phyloP scores from a whole-genome alignment of 768 basidiomycete species.

The Auricularia cornea region DNA sequence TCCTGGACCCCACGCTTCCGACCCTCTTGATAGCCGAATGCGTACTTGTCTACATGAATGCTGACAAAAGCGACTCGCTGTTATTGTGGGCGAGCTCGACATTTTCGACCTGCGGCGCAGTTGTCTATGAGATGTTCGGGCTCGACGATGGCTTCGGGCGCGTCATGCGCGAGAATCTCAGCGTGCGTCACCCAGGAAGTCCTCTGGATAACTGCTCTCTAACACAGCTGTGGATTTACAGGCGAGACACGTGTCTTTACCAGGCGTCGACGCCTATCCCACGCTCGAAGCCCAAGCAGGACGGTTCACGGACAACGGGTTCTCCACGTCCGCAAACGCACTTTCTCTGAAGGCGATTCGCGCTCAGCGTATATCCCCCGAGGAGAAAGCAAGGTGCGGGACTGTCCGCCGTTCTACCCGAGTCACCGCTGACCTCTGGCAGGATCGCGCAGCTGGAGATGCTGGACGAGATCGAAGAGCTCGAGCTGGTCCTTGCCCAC shows the following conservation, averaged over 20 bases:
- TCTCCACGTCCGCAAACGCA: too few relatives aligned
- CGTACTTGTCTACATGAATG: constrained; percentile 80
- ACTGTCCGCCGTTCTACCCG: too few relatives aligned
- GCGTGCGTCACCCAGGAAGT: constrained; percentile 40
- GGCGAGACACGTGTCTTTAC: too few relatives aligned
- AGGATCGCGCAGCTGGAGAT: constrained; percentile 78
- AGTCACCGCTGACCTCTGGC: background rate
- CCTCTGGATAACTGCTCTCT: background rate
- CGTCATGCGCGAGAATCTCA: constrained; percentile 85
- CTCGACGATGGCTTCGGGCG: constrained; percentile 82
- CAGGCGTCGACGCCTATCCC: too few relatives aligned
- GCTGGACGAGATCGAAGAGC: constrained; percentile 91
- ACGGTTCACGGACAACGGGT: too few relatives aligned
- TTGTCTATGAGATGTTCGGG: constrained; percentile 93
- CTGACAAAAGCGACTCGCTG: constrained; percentile 46
- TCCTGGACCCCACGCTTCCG: constrained; percentile 55
- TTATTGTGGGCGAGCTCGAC: constrained; percentile 66
- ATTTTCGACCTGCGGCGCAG: constrained; percentile 33
- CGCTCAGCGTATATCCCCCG: too few relatives aligned
- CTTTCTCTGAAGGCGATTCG: too few relatives aligned
- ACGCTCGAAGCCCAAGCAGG: constrained; percentile 32
- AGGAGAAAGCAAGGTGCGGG: constrained; percentile 36
- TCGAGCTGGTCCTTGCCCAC: constrained; percentile 81
- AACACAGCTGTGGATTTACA: background rate
- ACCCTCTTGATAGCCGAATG: constrained; percentile 91